Evolutionary conservation across 169 alveolate species (phyloP).

Genomic region (Plasmodium berghei): DNA sequence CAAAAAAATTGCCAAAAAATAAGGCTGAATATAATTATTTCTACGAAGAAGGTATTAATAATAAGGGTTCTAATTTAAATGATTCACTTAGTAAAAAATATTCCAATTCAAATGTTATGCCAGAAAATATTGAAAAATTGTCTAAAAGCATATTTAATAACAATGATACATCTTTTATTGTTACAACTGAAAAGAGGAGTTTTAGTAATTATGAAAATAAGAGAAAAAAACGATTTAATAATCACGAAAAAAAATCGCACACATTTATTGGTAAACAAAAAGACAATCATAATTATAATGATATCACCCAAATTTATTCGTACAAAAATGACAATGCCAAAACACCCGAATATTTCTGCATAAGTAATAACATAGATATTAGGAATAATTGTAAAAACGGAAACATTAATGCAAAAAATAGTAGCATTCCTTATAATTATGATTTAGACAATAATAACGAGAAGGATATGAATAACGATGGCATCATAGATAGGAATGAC

Average conservation of each 20-base stretch:
- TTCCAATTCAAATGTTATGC: constrained; percentile 20
- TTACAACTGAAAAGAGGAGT: not conserved
- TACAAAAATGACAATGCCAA: constrained; percentile 11
- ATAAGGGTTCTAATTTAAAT: not conserved
- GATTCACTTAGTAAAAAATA: constrained; percentile 7
- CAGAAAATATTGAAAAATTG: constrained; percentile 13
- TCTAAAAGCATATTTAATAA: constrained; percentile 1
- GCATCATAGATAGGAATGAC: not conserved
- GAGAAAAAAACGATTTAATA: constrained; percentile 16
- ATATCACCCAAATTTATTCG: constrained; percentile 3
- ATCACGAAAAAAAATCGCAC: constrained; percentile 16
- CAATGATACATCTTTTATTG: not conserved
- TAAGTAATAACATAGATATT: constrained; percentile 5
- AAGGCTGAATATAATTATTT: constrained; percentile 33
- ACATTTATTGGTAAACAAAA: constrained; percentile 6
- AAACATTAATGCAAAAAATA: not conserved
- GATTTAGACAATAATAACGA: not conserved
- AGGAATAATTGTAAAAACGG: not conserved
- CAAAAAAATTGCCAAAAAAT: constrained; percentile 35
- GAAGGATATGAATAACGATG: not conserved
- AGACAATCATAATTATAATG: constrained; percentile 2
- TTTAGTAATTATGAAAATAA: not conserved
- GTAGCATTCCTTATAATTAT: not conserved
- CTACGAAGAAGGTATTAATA: constrained; percentile 31
- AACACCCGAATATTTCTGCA: constrained; percentile 5